phyloP scores from a whole-genome alignment of 345 rosid genomes.

The Diplotaxis tenuifolia region DNA sequence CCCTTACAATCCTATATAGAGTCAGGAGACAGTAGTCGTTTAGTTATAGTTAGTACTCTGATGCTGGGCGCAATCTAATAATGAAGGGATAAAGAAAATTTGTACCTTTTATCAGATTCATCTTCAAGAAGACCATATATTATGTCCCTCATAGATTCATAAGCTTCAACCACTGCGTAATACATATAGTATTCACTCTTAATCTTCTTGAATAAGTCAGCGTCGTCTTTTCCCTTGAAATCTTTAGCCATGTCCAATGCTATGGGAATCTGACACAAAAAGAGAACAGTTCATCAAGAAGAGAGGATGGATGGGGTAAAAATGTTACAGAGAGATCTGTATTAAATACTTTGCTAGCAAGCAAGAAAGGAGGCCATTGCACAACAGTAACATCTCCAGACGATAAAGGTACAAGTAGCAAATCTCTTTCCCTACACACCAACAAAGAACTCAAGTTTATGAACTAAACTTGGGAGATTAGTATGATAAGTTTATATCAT shows the following conservation, averaged over 20 bases:
- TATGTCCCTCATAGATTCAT: slow-evolving; percentile 66
- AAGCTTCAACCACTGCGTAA: slow-evolving; percentile 79
- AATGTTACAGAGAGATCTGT: slow-evolving; percentile 18
- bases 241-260: slow-evolving; percentile 99
- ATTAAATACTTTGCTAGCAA: slow-evolving; percentile 87
- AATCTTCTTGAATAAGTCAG: slow-evolving; percentile 78
- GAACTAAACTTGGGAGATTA: slow-evolving; percentile 11
- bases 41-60: slow-evolving; percentile 16
- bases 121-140: slow-evolving; percentile 64
- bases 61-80: not conserved
- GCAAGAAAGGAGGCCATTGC: slow-evolving; percentile 98
- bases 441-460: slow-evolving; percentile 18
- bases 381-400: slow-evolving; percentile 62
- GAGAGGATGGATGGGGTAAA: slow-evolving; percentile 13
- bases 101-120: slow-evolving; percentile 64
- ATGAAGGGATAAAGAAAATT: not conserved
- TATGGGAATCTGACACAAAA: slow-evolving; percentile 73
- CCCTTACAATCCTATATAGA: slow-evolving; percentile 48
- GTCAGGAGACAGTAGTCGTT: slow-evolving; percentile 9
- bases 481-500: slow-evolving; percentile 11
- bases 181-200: slow-evolving; percentile 64
- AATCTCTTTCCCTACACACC: slow-evolving; percentile 68
- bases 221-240: slow-evolving; percentile 71
- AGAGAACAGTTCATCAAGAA: slow-evolving; percentile 29
- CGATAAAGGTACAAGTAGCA: slow-evolving; percentile 86